These are phyloP conservation scores for Ambrosiella xylebori DNA, from an alignment of 2,329 filamentous ascomycete genomes.

Conservation along the genomic window DNA sequence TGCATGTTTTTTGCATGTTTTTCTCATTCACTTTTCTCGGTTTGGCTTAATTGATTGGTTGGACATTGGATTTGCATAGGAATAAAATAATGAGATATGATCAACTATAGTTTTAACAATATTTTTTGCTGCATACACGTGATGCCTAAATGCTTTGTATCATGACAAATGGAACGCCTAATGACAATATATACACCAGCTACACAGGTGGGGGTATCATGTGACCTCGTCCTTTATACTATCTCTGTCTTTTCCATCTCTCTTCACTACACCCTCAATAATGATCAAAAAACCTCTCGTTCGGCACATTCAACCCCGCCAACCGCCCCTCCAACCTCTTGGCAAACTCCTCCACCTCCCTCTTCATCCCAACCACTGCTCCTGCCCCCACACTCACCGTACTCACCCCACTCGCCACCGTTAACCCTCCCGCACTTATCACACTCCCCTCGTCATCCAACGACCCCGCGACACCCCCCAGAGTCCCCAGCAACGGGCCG, in stretches of 20 bases:
- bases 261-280: background rate
- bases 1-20: constrained; percentile 12
- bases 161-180: background rate
- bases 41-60: constrained; percentile 2
- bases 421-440: constrained; percentile 27
- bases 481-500: constrained; percentile 18
- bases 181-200: background rate
- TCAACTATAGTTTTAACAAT: background rate
- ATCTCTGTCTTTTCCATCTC: background rate
- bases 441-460: constrained; percentile 32
- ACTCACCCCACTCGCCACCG: constrained; percentile 25
- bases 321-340: constrained; percentile 44
- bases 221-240: background rate
- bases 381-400: constrained; percentile 23
- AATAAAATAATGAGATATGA: constrained; percentile 10
- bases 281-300: constrained; percentile 28
- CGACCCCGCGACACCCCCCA: constrained; percentile 17
- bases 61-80: background rate
- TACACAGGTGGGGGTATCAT: constrained; percentile 2
- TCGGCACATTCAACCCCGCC: constrained; percentile 33
- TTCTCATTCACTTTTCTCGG: background rate
- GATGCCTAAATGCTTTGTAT: background rate
- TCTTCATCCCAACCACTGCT: constrained; percentile 33
- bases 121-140: background rate
- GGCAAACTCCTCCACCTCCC: constrained; percentile 41